Percentiles rank a stretch among this genome's conserved stretches.
These are phyloP conservation scores for Dactylonectria macrodidyma DNA, from an alignment of 2,329 filamentous ascomycete genomes.

Conservation along the genomic window DNA sequence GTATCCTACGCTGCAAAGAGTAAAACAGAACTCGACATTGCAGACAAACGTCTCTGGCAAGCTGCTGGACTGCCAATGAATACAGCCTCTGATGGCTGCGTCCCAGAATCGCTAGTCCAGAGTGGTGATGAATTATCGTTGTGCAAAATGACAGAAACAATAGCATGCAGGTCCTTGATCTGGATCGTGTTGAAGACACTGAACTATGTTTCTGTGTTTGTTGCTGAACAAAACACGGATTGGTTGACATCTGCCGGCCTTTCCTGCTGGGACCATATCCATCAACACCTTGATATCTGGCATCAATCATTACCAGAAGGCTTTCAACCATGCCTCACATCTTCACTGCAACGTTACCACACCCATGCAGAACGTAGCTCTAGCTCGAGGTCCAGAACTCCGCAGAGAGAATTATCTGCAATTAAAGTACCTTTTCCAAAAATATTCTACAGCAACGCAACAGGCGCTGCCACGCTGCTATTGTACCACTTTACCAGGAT, in stretches of 20 bases:
- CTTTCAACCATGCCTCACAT: too few species aligned
- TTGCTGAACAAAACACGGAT: neutral
- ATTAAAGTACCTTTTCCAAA: constrained; percentile 10
- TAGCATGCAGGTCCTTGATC: constrained; percentile 8
- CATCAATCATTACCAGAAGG: too few species aligned
- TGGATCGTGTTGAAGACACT: constrained; percentile 15
- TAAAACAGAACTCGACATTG: neutral
- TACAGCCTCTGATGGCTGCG: neutral
- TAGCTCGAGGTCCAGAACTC: neutral
- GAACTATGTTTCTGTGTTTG: constrained; percentile 1
- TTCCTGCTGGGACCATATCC: too few species aligned
- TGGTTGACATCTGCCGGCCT: too few species aligned
- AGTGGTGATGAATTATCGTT: neutral
- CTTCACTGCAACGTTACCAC: too few species aligned
- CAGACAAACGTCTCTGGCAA: constrained; percentile 11
- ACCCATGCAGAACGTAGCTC: neutral
- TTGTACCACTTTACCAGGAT: constrained; percentile 16
- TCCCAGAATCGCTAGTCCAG: neutral
- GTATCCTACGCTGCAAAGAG: constrained; percentile 6
- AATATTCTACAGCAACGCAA: constrained; percentile 18
- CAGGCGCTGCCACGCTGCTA: constrained; percentile 3
- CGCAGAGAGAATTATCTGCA: neutral
- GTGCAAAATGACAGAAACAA: constrained; percentile 10
- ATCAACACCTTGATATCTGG: too few species aligned
- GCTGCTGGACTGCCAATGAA: constrained; percentile 11